Percentiles rank a stretch among this genome's conserved stretches.
These are phyloP conservation scores for Cladophialophora immunda DNA, from an alignment of 2,329 filamentous ascomycete genomes.

Conservation along the genomic window DNA sequence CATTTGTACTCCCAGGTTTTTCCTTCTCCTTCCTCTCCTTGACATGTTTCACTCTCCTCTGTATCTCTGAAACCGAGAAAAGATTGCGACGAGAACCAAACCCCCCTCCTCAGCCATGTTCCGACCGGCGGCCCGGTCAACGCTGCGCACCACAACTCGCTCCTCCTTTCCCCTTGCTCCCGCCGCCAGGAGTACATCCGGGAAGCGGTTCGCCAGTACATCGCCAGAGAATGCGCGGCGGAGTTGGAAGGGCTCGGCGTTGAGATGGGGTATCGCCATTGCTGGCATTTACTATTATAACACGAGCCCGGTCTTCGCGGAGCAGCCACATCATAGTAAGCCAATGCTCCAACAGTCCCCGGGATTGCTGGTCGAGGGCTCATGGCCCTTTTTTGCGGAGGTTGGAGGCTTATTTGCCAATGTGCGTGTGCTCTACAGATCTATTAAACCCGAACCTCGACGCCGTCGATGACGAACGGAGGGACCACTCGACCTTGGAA, in stretches of 20 bases:
- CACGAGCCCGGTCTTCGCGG: slow-evolving; percentile 85
- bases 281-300: slow-evolving; percentile 93
- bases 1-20: slow-evolving; percentile 8
- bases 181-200: slow-evolving; percentile 23
- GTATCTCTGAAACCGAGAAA: not conserved
- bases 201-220: slow-evolving; percentile 64
- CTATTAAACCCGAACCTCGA: slow-evolving; percentile 40
- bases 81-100: not conserved
- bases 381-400: not conserved
- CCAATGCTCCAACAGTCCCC: slow-evolving; percentile 27
- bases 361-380: slow-evolving; percentile 9
- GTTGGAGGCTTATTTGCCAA: slow-evolving; percentile 16
- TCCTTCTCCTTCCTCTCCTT: not conserved
- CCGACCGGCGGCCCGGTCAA: slow-evolving; percentile 57
- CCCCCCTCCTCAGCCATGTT: slow-evolving; percentile 55
- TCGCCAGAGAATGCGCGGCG: slow-evolving; percentile 70
- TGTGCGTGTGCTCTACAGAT: slow-evolving; percentile 27
- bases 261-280: slow-evolving; percentile 78
- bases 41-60: slow-evolving; percentile 13
- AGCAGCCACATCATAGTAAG: slow-evolving; percentile 76
- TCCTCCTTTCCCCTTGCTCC: slow-evolving; percentile 29
- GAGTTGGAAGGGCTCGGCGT: slow-evolving; percentile 80
- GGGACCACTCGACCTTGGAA: slow-evolving; percentile 35
- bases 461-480: slow-evolving; percentile 28
- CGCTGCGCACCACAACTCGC: slow-evolving; percentile 48